A percentile compares a stretch with the other conserved stretches of the same genome.
phyloP scores from a whole-genome alignment of 306 rosid genomes.

The Medicago lupulina region DNA sequence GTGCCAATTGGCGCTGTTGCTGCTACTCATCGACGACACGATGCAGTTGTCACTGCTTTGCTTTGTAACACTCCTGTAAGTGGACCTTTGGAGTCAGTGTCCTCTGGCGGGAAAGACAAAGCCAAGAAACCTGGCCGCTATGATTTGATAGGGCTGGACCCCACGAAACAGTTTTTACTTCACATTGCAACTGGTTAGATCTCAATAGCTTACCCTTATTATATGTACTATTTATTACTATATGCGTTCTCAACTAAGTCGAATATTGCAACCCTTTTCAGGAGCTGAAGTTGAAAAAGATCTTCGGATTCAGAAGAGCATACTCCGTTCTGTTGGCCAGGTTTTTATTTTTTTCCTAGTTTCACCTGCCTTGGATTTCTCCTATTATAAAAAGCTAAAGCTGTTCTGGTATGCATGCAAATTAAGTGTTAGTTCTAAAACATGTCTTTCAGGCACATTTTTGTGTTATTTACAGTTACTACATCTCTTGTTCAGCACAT shows the following conservation, averaged over 20 bases:
- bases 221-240: conserved; percentile 21
- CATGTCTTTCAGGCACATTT: conserved; percentile 30
- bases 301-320: conserved; percentile 85
- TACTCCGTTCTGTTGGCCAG: conserved; percentile 86
- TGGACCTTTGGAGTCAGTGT: conserved; percentile 78
- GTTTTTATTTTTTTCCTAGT: conserved; percentile 49
- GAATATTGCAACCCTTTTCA: conserved; percentile 50
- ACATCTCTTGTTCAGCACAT: conserved; percentile 9
- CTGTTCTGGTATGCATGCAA: conserved; percentile 35
- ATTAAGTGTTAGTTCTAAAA: conserved; percentile 13
- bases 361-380: conserved; percentile 26
- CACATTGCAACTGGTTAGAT: conserved; percentile 86
- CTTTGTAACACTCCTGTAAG: conserved; percentile 89
- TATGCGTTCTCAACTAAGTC: conserved; percentile 39
- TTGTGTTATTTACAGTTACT: conserved; percentile 22
- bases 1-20: conserved; percentile 96
- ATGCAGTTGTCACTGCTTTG: conserved; percentile 93
- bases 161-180: conserved; percentile 79
- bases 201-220: conserved; percentile 13
- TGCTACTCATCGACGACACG: conserved; percentile 94
- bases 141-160: conserved; percentile 92
- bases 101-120: conserved; percentile 95
- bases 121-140: conserved; percentile 78
- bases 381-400: not conserved
- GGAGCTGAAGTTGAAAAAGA: conserved; percentile 90